Evolutionary conservation across 352 stramenopile genomes (phyloP), one percentile per base, ranked within the genome.

Genomic region (Pythium brachiatum): DNA sequence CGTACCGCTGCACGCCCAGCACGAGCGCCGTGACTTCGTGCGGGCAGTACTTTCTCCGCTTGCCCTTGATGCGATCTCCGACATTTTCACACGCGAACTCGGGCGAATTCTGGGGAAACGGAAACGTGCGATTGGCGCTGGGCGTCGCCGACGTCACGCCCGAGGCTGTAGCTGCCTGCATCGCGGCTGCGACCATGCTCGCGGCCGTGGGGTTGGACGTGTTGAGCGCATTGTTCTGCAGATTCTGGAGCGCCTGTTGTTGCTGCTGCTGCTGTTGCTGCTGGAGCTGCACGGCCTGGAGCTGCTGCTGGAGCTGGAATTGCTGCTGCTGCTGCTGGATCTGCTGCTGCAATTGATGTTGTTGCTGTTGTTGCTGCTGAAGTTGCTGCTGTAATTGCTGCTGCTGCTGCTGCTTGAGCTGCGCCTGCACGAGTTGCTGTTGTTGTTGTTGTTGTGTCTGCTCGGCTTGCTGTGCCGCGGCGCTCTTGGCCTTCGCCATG

Each of bases 21-120:
- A 93, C 79, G 0, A 93, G 53, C 7, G 84, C 84, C n/a, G 84
- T 93, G 11, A 93, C 84, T 75, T 93, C 84, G 41, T 93, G 84
- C 3, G 84, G 84, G 67, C 84, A 93, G 55, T 93, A 93, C 57
- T 93, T 93, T 23, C 84, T 62, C 31, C 84, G 74, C 66, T 93
- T 93, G 48, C 84, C 84, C 41, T 93, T 93, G 15, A 93, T 76
- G n/a, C 84, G 81, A 46, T 91, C 84, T 31, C 84, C 84, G 6
- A 93, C 83, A 57, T 93, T 91, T 63, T 91, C 84, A 50, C 84
- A 93, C 0, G 80, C 84, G 60, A 90, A 92, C 58, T 92, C 83
- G 0, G 81, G 79, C 18, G 78, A 88, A 23, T 91, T 91, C 25
- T 81, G 81, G 15, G 79, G 75, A 44, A 90, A 89, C 21, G 80